A percentile compares a stretch with the other conserved stretches of the same genome.
Conservation (phyloP, 2,329 filamentous ascomycete genomes). For the Rhexocercosporidium sp. region DNA sequence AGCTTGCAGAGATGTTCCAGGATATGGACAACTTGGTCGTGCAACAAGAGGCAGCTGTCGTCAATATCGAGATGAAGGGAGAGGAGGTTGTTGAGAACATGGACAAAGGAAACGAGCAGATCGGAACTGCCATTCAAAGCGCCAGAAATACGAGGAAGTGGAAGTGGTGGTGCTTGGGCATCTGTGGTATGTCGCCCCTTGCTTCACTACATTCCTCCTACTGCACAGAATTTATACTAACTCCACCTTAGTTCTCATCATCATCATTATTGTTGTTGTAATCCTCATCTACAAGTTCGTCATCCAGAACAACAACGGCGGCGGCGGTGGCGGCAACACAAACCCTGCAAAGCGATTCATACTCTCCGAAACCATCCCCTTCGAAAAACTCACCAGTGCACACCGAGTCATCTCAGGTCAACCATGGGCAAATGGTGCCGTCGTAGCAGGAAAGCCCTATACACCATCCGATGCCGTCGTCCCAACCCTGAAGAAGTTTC, state of each 20-base stretch:
- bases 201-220: slow-evolving; percentile 2
- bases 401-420: slow-evolving; percentile 24
- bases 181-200: slow-evolving; percentile 56
- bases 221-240: slow-evolving; percentile 4
- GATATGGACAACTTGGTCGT: slow-evolving; percentile 86
- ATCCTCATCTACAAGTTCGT: slow-evolving; percentile 55
- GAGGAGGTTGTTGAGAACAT: slow-evolving; percentile 87
- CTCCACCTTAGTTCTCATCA: slow-evolving; percentile 53
- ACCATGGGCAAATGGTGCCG: slow-evolving; percentile 15
- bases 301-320: slow-evolving; percentile 38
- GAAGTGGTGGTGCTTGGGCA: slow-evolving; percentile 95
- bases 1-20: slow-evolving; percentile 86
- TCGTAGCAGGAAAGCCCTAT: slow-evolving; percentile 23
- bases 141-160: slow-evolving; percentile 70
- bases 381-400: slow-evolving; percentile 16
- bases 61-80: slow-evolving; percentile 83
- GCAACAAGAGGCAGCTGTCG: slow-evolving; percentile 82
- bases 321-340: slow-evolving; percentile 13
- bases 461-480: slow-evolving; percentile 21
- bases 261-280: slow-evolving; percentile 54
- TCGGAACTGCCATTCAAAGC: slow-evolving; percentile 80
- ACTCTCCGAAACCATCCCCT: slow-evolving; percentile 19
- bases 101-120: slow-evolving; percentile 82
- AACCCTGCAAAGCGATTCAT: slow-evolving; percentile 33
- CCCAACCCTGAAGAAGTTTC: slow-evolving; percentile 20